These are phyloP conservation scores for Erodium texanum DNA, from an alignment of 441 rosid genomes.

Conservation along the genomic window DNA sequence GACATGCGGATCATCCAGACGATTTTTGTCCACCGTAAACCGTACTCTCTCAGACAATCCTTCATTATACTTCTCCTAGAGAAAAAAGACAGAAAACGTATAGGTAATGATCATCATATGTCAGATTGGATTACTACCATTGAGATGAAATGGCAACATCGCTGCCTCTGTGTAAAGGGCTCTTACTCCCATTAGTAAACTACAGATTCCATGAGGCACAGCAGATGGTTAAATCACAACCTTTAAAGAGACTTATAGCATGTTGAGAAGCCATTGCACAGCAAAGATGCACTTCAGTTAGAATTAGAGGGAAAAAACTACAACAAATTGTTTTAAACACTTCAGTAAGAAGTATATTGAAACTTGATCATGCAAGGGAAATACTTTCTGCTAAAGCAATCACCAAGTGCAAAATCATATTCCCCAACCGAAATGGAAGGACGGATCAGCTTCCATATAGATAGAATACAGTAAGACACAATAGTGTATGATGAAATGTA, in stretches of 20 bases:
- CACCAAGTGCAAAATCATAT: background rate
- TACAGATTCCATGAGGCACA: no score
- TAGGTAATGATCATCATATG: background rate
- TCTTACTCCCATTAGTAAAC: no score
- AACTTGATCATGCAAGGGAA: no score
- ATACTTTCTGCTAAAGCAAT: no score
- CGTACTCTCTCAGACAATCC: constrained; percentile 65
- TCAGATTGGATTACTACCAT: background rate
- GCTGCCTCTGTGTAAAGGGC: background rate
- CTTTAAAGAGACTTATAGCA: no score
- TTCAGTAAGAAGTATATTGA: no score
- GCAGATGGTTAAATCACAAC: no score
- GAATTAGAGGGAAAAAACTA: no score
- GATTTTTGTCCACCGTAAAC: constrained; percentile 60
- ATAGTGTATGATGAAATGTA: background rate
- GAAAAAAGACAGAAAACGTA: constrained; percentile 17
- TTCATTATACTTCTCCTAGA: constrained; percentile 78
- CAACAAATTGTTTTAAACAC: no score
- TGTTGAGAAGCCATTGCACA: no score
- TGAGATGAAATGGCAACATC: background rate
- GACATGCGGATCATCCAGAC: constrained; percentile 88
- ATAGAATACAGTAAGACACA: background rate
- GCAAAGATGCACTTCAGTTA: no score
- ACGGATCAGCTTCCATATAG: background rate
- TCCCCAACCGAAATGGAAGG: background rate